Evolutionary conservation across 768 basidiomycete species (phyloP).

Genomic region (Hypholoma fasciculare): DNA sequence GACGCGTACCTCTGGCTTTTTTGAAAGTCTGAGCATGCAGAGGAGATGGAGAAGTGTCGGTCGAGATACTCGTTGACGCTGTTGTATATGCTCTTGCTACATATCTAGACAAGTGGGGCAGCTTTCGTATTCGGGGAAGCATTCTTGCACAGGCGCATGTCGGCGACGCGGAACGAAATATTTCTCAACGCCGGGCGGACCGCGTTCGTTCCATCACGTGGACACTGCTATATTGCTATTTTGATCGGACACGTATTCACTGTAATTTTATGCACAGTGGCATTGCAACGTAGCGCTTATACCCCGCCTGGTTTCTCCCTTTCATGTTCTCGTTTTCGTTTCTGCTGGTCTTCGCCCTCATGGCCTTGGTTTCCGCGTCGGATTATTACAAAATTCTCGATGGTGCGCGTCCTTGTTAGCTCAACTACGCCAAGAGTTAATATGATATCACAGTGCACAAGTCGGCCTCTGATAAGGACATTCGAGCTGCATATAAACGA

Average conservation of each 20-base stretch:
- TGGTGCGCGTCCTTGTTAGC: conserved; percentile 52
- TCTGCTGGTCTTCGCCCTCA: conserved; percentile 36
- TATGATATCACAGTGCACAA: conserved; percentile 46
- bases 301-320: conserved; percentile 14
- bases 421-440: not conserved
- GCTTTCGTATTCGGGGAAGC: not conserved
- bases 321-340: conserved; percentile 36
- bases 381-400: conserved; percentile 86
- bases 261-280: conserved; percentile 17
- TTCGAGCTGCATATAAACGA: conserved; percentile 89
- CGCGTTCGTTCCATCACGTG: not conserved
- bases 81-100: conserved; percentile 1
- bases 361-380: conserved; percentile 47
- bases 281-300: conserved; percentile 9
- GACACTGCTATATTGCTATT: not conserved
- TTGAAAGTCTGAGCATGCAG: conserved; percentile 3
- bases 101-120: not conserved
- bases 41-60: not conserved
- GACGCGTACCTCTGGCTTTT: conserved; percentile 14
- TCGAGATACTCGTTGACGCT: not conserved
- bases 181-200: not conserved
- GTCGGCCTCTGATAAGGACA: conserved; percentile 85
- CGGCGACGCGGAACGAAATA: not conserved
- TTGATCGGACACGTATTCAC: conserved; percentile 25
- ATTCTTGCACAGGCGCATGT: not conserved